Evolutionary conservation across 2,329 filamentous ascomycete genomes (phyloP), one percentile per base, ranked within the genome.

Genomic region (Diaporthe sp.): DNA sequence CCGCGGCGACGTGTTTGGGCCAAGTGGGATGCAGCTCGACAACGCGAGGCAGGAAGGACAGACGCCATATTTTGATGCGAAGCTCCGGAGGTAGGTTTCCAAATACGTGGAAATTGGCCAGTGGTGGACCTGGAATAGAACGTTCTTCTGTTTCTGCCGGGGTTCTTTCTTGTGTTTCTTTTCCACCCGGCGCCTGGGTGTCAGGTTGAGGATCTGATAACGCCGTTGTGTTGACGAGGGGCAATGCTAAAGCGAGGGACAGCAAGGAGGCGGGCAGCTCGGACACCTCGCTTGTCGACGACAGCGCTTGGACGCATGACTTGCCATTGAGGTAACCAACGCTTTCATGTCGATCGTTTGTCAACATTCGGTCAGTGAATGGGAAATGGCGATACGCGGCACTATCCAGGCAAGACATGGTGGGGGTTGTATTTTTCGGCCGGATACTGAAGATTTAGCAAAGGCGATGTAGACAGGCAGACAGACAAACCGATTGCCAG

Each of bases 61-160:
- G 75, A 28, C 78, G 73, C 84, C 83, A 85, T 65, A 85, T 82
- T 70, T 81, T 79, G 75, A 84, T 78, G 53, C 84, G 82, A 44
- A 85, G 77, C 76, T 85, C 84, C 9, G 82, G 72, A 20, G 84
- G 84, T 2, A 85, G 78, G 15, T 77, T 65, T n/a, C 79, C 77
- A 61, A 85, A 85, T 22, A 71, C 63, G 9, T 76, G 77, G 61
- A 85, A 84, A 42, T 61, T 17, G n/a, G 49, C 25, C 15, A 25
- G 22, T 22, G 58, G 12, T 15, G 13, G 2, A 6, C 31, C 31
- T 58, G 55, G 9, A 58, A 12, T 10, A 13, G 20, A 58, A 37
- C 8, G 20, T 37, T 37, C 20, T 58, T 22, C 67, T 25, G 49
- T n/a, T 9, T 58, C 42, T 31, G 13, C 25, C 42, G 5, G 9